These are phyloP conservation scores for Geosmithia putterillii DNA, from an alignment of 2,329 filamentous ascomycete species.

Conservation along the genomic window DNA sequence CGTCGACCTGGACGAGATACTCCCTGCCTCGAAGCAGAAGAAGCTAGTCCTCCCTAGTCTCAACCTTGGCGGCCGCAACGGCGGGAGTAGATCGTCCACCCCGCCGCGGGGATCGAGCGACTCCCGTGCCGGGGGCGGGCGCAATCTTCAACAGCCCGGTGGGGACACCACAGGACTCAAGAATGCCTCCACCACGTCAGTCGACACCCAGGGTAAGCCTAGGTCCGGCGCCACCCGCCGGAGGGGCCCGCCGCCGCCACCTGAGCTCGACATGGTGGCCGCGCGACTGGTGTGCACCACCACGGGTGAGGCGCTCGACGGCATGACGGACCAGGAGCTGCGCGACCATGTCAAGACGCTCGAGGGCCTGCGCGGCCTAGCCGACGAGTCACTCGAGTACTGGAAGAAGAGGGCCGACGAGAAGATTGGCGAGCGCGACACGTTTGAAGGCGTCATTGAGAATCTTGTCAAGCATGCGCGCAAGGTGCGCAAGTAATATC, in stretches of 20 bases:
- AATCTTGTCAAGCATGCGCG: constrained; percentile 87
- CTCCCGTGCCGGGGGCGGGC: constrained; percentile 33
- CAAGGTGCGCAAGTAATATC: constrained; percentile 59
- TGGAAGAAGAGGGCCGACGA: constrained; percentile 82
- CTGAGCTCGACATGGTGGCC: constrained; percentile 66
- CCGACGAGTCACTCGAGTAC: constrained; percentile 70
- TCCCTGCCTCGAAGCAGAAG: constrained; percentile 95
- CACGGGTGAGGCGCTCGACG: constrained; percentile 70
- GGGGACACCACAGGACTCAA: too few relatives aligned
- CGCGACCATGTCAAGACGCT: constrained; percentile 57
- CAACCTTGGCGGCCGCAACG: constrained; percentile 58
- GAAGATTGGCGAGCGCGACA: constrained; percentile 80
- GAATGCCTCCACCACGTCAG: constrained; percentile 45
- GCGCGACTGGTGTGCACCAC: constrained; percentile 70
- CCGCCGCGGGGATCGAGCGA: constrained; percentile 45
- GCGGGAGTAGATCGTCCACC: too few relatives aligned
- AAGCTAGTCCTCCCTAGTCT: constrained; percentile 88
- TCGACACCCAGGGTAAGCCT: constrained; percentile 47
- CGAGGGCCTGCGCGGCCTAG: constrained; percentile 55
- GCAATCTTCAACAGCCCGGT: too few relatives aligned
- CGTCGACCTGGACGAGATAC: constrained; percentile 91
- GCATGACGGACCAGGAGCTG: constrained; percentile 70
- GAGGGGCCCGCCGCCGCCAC: constrained; percentile 53
- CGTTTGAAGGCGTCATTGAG: constrained; percentile 93
- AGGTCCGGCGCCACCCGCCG: constrained; percentile 19